Conservation (phyloP, 202 grass and related monocot species). For the Carex arenaria region DNA sequence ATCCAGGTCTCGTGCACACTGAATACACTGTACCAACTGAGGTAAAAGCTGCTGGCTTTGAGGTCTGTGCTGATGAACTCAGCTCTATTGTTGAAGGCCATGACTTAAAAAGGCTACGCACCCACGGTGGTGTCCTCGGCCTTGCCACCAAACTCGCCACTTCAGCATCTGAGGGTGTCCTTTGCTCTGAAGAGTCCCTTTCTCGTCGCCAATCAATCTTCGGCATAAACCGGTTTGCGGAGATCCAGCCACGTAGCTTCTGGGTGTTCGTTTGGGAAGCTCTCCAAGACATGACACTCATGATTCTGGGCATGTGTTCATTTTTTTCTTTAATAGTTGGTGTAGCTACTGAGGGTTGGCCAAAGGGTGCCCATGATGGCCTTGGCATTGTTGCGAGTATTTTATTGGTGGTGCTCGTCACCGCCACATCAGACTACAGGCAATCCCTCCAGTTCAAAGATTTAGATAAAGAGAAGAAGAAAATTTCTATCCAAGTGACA, state of each 20-base stretch:
- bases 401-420: constrained; percentile 84
- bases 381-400: constrained; percentile 92
- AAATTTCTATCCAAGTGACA: constrained; percentile 80
- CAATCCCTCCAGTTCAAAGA: constrained; percentile 94
- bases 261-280: constrained; percentile 95
- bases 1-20: constrained; percentile 51
- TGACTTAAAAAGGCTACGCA: constrained; percentile 72
- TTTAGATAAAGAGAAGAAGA: constrained; percentile 98
- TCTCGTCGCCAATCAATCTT: constrained; percentile 38
- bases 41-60: constrained; percentile 62
- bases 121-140: constrained; percentile 48
- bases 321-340: constrained; percentile 82
- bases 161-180: constrained; percentile 60
- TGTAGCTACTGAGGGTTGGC: constrained; percentile 88
- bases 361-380: constrained; percentile 86
- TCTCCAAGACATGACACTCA: constrained; percentile 89
- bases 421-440: constrained; percentile 80
- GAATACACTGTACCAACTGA: constrained; percentile 65
- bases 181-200: constrained; percentile 28
- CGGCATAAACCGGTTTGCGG: constrained; percentile 73
- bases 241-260: constrained; percentile 61
- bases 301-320: constrained; percentile 73
- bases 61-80: constrained; percentile 81
- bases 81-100: constrained; percentile 76
- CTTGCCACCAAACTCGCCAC: constrained; percentile 59